These are phyloP conservation scores for Hypoxylon sp. DNA, from an alignment of 2,329 filamentous ascomycete genomes.

Conservation along the genomic window DNA sequence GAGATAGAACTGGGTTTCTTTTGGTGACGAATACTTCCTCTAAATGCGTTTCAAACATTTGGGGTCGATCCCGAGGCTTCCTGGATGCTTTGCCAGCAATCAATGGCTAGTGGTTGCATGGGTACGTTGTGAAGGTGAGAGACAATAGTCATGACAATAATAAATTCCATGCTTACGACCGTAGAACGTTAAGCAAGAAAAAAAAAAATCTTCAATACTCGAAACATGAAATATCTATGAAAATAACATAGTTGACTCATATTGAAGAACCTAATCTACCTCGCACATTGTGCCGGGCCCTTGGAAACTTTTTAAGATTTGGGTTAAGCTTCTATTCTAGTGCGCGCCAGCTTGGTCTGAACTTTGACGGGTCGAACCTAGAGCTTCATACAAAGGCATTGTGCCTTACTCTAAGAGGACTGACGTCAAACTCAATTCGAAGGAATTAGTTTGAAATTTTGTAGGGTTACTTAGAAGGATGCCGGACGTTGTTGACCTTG, in stretches of 20 bases:
- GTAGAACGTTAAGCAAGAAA: slow-evolving; percentile 14
- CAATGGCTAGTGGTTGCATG: slow-evolving; percentile 31
- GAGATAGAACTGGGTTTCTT: slow-evolving; percentile 29
- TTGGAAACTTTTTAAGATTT: slow-evolving; percentile 20
- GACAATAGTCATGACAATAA: slow-evolving; percentile 10
- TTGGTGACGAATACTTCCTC: slow-evolving; percentile 19
- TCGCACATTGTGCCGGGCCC: slow-evolving; percentile 12
- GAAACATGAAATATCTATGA: background rate
- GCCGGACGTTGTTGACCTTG: background rate
- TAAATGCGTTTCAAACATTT: slow-evolving; percentile 30
- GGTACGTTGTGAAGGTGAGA: slow-evolving; percentile 19
- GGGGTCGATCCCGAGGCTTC: slow-evolving; percentile 39
- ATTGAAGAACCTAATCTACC: slow-evolving; percentile 2
- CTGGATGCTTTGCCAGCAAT: slow-evolving; percentile 17
- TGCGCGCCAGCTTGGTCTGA: background rate
- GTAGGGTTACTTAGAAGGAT: slow-evolving; percentile 7
- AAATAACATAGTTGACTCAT: background rate
- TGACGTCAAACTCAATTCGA: slow-evolving; percentile 4
- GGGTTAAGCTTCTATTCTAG: slow-evolving; percentile 38
- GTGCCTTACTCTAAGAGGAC: background rate
- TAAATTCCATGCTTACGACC: slow-evolving; percentile 28
- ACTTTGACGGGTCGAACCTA: slow-evolving; percentile 33
- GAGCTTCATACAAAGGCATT: background rate
- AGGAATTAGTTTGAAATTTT: background rate
- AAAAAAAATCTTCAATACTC: background rate